phyloP scores from a whole-genome alignment of 2,329 filamentous ascomycete genomes.

The Stachybotrys elegans region DNA sequence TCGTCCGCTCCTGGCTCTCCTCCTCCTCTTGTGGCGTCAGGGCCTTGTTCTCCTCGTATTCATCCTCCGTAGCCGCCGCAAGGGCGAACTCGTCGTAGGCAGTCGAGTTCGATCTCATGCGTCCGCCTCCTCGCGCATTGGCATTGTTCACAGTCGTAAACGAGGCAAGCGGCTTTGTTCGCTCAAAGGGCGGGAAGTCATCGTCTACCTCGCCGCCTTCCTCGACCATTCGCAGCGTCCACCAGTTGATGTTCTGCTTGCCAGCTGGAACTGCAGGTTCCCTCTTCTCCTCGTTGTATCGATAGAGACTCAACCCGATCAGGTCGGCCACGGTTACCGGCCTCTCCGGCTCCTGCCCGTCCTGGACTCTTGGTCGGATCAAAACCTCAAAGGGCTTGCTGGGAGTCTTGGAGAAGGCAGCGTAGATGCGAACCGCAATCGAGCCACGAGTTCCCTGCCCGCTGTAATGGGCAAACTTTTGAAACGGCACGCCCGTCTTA shows the following conservation, averaged over 20 bases:
- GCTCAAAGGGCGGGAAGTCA: conserved; percentile 74
- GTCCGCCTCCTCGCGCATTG: conserved; percentile 58
- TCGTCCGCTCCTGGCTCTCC: conserved; percentile 13
- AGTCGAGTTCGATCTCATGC: conserved; percentile 64
- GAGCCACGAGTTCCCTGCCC: conserved; percentile 76
- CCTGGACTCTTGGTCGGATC: conserved; percentile 63
- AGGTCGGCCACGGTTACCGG: conserved; percentile 71
- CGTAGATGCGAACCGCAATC: conserved; percentile 72
- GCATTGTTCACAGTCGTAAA: conserved; percentile 82
- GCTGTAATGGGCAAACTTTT: conserved; percentile 69
- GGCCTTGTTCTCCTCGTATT: conserved; percentile 64
- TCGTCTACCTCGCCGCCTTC: conserved; percentile 81
- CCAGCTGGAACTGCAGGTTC: conserved; percentile 60
- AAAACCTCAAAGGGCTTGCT: conserved; percentile 66
- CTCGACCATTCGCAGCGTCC: conserved; percentile 78
- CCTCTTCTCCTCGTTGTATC: conserved; percentile 71
- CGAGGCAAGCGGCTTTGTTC: conserved; percentile 67
- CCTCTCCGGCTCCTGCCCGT: conserved; percentile 55
- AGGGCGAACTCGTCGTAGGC: conserved; percentile 80
- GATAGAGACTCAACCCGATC: conserved; percentile 75
- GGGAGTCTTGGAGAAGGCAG: conserved; percentile 61
- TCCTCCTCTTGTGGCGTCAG: conserved; percentile 64
- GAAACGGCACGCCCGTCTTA: conserved; percentile 66
- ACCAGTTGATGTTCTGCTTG: conserved; percentile 74
- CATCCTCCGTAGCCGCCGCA: conserved; percentile 63